A percentile compares a stretch with the other conserved stretches of the same genome.
phyloP scores from a whole-genome alignment of 2,329 filamentous ascomycete genomes.

The Shiraia bambusicola region DNA sequence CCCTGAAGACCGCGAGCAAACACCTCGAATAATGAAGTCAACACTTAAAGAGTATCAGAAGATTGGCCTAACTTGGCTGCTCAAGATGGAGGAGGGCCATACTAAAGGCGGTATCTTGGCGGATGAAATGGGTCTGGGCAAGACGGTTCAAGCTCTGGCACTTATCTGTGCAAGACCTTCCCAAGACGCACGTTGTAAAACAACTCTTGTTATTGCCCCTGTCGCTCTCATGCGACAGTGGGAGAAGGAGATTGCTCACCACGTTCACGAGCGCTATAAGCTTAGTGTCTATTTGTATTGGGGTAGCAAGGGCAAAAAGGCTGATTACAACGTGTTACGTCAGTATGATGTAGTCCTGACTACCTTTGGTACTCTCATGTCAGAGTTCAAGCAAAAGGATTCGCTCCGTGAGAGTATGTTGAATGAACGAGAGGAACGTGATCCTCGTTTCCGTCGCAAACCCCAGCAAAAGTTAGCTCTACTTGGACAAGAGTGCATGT shows the following conservation, averaged over 20 bases:
- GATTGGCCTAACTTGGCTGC: conserved; percentile 74
- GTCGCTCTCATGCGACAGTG: conserved; percentile 81
- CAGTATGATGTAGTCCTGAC: conserved; percentile 75
- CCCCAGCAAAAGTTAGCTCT: conserved; percentile 44
- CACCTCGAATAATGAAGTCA: conserved; percentile 67
- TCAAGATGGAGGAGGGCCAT: conserved; percentile 68
- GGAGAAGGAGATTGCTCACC: conserved; percentile 74
- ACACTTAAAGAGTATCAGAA: conserved; percentile 80
- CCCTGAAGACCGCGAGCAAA: conserved; percentile 63
- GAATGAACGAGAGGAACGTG: conserved; percentile 43
- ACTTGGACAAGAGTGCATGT: conserved; percentile 61
- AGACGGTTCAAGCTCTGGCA: conserved; percentile 74
- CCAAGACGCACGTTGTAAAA: conserved; percentile 60
- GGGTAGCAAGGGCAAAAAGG: conserved; percentile 56
- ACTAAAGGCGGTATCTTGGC: conserved; percentile 73
- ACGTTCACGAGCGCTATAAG: conserved; percentile 61
- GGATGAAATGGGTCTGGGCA: conserved; percentile 72
- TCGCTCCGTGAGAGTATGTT: conserved; percentile 52
- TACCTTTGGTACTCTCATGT: conserved; percentile 71
- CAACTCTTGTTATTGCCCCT: conserved; percentile 80
- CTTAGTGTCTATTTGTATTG: conserved; percentile 72
- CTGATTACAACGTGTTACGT: conserved; percentile 60
- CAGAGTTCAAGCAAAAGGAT: conserved; percentile 65
- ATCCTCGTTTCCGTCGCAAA: conserved; percentile 19
- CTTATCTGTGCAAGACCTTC: conserved; percentile 72